Percentiles rank a stretch among this genome's conserved stretches.
phyloP scores from a whole-genome alignment of 352 stramenopile genomes.

The Phytophthora cactorum region DNA sequence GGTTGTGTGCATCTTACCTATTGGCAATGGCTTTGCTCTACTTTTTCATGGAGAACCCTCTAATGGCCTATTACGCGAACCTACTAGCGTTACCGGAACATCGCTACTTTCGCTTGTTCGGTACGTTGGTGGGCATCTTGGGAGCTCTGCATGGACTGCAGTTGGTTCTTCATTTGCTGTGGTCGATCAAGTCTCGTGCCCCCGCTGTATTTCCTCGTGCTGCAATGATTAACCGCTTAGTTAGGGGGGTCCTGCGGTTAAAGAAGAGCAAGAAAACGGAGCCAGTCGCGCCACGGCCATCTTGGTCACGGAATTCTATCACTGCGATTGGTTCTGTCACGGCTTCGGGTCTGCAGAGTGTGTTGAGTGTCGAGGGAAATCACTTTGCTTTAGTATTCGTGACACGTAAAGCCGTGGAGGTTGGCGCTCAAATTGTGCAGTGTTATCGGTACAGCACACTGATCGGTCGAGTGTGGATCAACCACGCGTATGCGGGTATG shows the following conservation, averaged over 20 bases:
- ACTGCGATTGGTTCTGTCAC: slow-evolving; percentile 14
- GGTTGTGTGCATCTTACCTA: slow-evolving; percentile 24
- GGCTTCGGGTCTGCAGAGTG: slow-evolving; percentile 3
- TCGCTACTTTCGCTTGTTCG: slow-evolving; percentile 37
- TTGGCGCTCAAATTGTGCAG: slow-evolving; percentile 40
- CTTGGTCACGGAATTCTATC: slow-evolving; percentile 10
- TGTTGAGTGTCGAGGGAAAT: slow-evolving; percentile 27
- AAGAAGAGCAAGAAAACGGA: slow-evolving; percentile 4
- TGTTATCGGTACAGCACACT: slow-evolving; percentile 48
- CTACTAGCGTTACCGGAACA: slow-evolving; percentile 31
- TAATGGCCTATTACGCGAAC: slow-evolving; percentile 53
- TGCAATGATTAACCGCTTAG: slow-evolving; percentile 6
- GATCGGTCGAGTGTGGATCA: slow-evolving; percentile 55
- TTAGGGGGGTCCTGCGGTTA: background rate
- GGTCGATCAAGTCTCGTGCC: slow-evolving; percentile 14
- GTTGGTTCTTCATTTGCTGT: slow-evolving; percentile 19
- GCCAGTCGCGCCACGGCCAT: background rate
- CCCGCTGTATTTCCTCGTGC: slow-evolving; percentile 23
- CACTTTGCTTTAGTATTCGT: slow-evolving; percentile 31
- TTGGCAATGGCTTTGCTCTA: slow-evolving; percentile 32
- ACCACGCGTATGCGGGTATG: slow-evolving; percentile 45
- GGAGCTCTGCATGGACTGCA: slow-evolving; percentile 23
- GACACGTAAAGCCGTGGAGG: slow-evolving; percentile 18
- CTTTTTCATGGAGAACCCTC: slow-evolving; percentile 44
- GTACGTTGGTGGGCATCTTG: slow-evolving; percentile 29